A percentile compares a stretch with the other conserved stretches of the same genome.
These are phyloP conservation scores for Claviceps pazoutovae DNA, from an alignment of 2,329 filamentous ascomycete genomes.

Conservation along the genomic window DNA sequence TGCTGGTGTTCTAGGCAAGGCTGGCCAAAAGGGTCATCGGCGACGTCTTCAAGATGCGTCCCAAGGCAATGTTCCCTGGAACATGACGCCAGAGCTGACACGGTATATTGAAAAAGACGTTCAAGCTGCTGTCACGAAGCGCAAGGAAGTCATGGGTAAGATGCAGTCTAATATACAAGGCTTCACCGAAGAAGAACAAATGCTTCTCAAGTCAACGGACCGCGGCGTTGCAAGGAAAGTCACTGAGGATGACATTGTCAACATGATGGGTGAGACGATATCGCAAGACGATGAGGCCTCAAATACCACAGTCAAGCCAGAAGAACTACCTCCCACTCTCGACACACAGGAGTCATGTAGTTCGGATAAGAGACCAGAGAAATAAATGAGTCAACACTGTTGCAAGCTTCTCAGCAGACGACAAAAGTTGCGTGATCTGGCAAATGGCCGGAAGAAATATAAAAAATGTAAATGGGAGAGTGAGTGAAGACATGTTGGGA, in stretches of 20 bases:
- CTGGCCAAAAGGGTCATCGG: constrained; percentile 63
- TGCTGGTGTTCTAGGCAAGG: constrained; percentile 70
- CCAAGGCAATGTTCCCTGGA: constrained; percentile 50
- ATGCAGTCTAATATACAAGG: constrained; percentile 21
- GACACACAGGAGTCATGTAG: neutral
- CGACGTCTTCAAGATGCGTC: constrained; percentile 50
- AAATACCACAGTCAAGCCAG: constrained; percentile 1
- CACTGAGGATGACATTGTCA: constrained; percentile 24
- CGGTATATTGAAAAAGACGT: constrained; percentile 24
- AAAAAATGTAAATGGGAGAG: too few species aligned
- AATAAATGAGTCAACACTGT: constrained; percentile 9
- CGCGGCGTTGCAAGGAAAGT: constrained; percentile 15
- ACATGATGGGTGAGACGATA: constrained; percentile 14
- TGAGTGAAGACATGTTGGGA: neutral
- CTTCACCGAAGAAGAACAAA: constrained; percentile 25
- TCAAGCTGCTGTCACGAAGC: constrained; percentile 16
- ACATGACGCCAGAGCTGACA: constrained; percentile 29
- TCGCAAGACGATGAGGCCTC: neutral
- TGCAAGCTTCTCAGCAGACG: constrained; percentile 6
- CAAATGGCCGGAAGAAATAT: neutral
- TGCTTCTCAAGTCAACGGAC: constrained; percentile 17
- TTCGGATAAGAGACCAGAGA: constrained; percentile 4
- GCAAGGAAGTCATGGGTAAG: constrained; percentile 23
- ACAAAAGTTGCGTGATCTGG: constrained; percentile 4
- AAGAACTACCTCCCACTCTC: neutral